phyloP scores from a whole-genome alignment of 2,329 filamentous ascomycete species.

The Madurella fahalii region DNA sequence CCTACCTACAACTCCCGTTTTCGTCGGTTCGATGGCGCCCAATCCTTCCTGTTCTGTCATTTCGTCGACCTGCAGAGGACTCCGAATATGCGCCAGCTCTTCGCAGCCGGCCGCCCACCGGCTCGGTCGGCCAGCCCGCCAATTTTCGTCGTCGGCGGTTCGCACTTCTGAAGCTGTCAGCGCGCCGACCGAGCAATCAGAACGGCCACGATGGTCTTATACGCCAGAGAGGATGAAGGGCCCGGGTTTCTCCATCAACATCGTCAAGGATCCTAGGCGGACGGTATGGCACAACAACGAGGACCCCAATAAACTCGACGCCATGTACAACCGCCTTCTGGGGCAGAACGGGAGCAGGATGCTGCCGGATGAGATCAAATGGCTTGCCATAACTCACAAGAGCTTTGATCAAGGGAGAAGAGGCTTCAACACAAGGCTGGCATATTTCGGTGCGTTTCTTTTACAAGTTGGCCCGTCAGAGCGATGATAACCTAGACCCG shows the following conservation, averaged over 20 bases:
- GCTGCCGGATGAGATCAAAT: conserved; percentile 88
- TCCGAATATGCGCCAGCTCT: conserved; percentile 28
- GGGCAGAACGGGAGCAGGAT: conserved; percentile 68
- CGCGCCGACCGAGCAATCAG: conserved; percentile 7
- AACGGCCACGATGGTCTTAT: conserved; percentile 62
- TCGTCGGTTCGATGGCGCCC: conserved; percentile 32
- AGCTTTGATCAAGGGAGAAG: conserved; percentile 93
- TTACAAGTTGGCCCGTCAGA: too few relatives aligned
- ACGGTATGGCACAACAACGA: conserved; percentile 67
- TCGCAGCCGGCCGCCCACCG: conserved; percentile 11
- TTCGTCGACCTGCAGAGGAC: conserved; percentile 32
- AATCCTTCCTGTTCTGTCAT: conserved; percentile 32
- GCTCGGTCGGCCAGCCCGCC: conserved; percentile 9
- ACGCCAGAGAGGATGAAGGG: conserved; percentile 69
- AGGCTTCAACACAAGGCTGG: conserved; percentile 90
- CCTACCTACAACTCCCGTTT: neutral
- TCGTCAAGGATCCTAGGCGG: conserved; percentile 49
- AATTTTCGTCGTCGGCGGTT: conserved; percentile 13
- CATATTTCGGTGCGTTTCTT: conserved; percentile 67
- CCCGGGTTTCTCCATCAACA: conserved; percentile 57
- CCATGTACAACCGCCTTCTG: conserved; percentile 72
- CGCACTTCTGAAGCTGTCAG: conserved; percentile 8
- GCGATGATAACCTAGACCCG: neutral
- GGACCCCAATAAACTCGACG: conserved; percentile 68
- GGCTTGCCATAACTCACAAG: conserved; percentile 96